Base-by-base conservation (phyloP, 371 early-diverging fungal species). In the Lichtheimia corymbifera region DNA sequence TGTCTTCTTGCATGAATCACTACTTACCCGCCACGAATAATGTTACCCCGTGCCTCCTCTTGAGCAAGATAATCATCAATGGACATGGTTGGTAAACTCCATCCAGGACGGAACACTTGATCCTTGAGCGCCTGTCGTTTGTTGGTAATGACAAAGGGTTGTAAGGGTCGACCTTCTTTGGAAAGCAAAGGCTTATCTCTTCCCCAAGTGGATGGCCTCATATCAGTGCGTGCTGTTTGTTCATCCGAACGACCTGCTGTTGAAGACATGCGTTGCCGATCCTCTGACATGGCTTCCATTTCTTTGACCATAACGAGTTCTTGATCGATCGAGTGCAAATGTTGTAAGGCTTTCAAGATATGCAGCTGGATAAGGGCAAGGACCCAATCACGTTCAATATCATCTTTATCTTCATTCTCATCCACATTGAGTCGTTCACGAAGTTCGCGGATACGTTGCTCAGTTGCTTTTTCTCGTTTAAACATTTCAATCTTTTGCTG, bases 1-100 rank as follows among this genome's bases (percentile, higher is more conserved):
- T 1, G n/a, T 28, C 44, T 50, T 49, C 53, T 6, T 22, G 17
- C 42, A 17, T 50, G 42, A 20, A n/a, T 68, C 62, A 15, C 56
- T 54, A 41, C 76, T 77, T 83, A 83, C 91, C 88, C 90, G 66
- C 97, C 96, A 17, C 93, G 74, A 59, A 97, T 85, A 24, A 97
- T 84, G 63, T 93, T 93, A 4, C 98, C 98, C 24, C 94, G 85
- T 64, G 87, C 89, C 63, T 77, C 79, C 73, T 98, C 97, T 64
- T 87, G 85, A 53, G 93, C 83, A 55, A 98, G 66, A 62, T 95
- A 98, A 73, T 98, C 91, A 50, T 98, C 99, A 56, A 98, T 89
- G 0, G 95, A 83, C 98, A 97, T 98, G 4, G 98, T 97, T 3
- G 99, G 99, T 58, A 98, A 71, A 35, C 86, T 90, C 72, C 92